Evolutionary conservation across 2,329 filamentous ascomycete species (phyloP).

Genomic region (Blastomyces parvus): DNA sequence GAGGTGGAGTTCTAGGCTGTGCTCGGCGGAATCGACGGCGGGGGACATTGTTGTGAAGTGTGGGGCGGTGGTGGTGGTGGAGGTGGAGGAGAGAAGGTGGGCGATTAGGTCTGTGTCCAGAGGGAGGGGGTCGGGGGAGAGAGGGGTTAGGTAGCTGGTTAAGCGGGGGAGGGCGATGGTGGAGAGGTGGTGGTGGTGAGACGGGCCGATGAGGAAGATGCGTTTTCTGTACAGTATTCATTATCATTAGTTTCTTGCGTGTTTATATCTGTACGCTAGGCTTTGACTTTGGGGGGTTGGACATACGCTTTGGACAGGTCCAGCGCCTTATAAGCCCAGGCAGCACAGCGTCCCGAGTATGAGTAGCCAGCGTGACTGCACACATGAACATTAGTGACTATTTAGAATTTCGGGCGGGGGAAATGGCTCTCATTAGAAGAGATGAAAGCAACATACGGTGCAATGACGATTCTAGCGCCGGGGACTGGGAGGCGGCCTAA

Average conservation of each 20-base stretch:
- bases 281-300: neutral
- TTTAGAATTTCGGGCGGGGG: too few species aligned
- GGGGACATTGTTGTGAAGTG: conserved; percentile 49
- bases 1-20: conserved; percentile 94
- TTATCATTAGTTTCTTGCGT: conserved; percentile 1
- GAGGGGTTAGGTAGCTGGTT: conserved; percentile 39
- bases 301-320: conserved; percentile 63
- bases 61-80: conserved; percentile 20
- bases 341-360: conserved; percentile 85
- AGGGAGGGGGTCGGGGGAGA: conserved; percentile 35
- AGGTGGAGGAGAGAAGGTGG: conserved; percentile 28
- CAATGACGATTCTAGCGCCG: conserved; percentile 76
- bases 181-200: conserved; percentile 73
- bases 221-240: conserved; percentile 51
- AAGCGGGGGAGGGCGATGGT: conserved; percentile 69
- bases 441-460: conserved; percentile 59
- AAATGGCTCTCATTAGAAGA: neutral
- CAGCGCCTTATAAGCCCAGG: conserved; percentile 85
- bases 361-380: conserved; percentile 82
- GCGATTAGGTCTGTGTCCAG: conserved; percentile 37
- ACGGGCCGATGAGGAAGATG: conserved; percentile 86
- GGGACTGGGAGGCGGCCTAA: conserved; percentile 57
- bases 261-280: conserved; percentile 3
- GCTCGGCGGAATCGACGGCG: conserved; percentile 66
- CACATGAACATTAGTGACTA: neutral